Conservation (phyloP, 352 stramenopile species). For the Albugo laibachii region DNA sequence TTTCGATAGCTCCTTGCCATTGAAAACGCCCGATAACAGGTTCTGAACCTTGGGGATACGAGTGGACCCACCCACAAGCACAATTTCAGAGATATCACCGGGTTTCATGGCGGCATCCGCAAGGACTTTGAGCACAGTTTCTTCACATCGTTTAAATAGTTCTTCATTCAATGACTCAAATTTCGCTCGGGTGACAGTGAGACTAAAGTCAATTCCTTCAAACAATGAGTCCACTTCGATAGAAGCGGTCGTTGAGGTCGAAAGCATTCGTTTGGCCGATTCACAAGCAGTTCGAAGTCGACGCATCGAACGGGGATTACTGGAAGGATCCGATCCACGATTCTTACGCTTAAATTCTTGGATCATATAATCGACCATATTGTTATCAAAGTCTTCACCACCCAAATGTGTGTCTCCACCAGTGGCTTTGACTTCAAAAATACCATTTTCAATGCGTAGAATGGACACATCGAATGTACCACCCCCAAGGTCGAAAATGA, state of each 20-base stretch:
- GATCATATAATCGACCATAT: slow-evolving; percentile 88
- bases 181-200: slow-evolving; percentile 81
- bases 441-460: slow-evolving; percentile 90
- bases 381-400: slow-evolving; percentile 91
- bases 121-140: slow-evolving; percentile 55
- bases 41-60: slow-evolving; percentile 45
- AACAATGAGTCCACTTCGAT: slow-evolving; percentile 92
- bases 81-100: slow-evolving; percentile 32
- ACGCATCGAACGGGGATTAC: slow-evolving; percentile 83
- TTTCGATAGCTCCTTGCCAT: slow-evolving; percentile 42
- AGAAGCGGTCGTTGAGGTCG: slow-evolving; percentile 78
- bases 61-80: slow-evolving; percentile 33
- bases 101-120: slow-evolving; percentile 47
- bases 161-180: slow-evolving; percentile 83
- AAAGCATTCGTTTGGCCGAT: slow-evolving; percentile 94
- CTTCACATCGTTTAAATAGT: slow-evolving; percentile 66
- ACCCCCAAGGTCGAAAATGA: slow-evolving; percentile 94
- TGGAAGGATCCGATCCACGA: slow-evolving; percentile 73
- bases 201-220: slow-evolving; percentile 89
- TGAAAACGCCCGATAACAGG: slow-evolving; percentile 29
- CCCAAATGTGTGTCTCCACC: slow-evolving; percentile 89
- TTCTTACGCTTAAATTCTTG: slow-evolving; percentile 90
- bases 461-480: slow-evolving; percentile 93
- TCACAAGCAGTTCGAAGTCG: slow-evolving; percentile 93
- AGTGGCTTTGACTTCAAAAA: slow-evolving; percentile 95